Evolutionary conservation across 1,284 basidiomycete genomes (phyloP).

Genomic region (Inonotus hispidus): DNA sequence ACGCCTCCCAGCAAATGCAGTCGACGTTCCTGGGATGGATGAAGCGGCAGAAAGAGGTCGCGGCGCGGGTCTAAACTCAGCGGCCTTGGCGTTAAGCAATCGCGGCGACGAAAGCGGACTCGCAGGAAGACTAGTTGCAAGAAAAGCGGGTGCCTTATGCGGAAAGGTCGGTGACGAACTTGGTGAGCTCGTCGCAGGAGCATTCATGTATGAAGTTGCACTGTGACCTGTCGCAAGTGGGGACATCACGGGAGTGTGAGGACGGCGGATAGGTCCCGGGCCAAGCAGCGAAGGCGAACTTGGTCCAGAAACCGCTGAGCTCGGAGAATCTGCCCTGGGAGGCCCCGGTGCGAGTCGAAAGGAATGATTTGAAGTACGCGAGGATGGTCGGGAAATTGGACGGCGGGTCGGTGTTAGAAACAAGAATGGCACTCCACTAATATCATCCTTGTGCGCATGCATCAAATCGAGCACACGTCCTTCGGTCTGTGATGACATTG

Average conservation of each 20-base stretch:
- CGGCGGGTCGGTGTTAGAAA: conserved; percentile 74
- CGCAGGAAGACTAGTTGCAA: conserved; percentile 62
- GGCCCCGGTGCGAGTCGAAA: conserved; percentile 46
- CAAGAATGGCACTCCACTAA: conserved; percentile 75
- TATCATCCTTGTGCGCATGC: conserved; percentile 81
- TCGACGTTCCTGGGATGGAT: conserved; percentile 49
- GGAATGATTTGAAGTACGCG: conserved; percentile 69
- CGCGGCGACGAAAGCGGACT: conserved; percentile 49
- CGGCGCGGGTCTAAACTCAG: conserved; percentile 63
- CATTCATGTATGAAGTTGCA: conserved; percentile 54
- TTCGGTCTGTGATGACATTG: conserved; percentile 46
- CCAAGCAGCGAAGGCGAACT: conserved; percentile 56
- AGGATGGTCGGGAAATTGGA: conserved; percentile 76
- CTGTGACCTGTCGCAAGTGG: conserved; percentile 52
- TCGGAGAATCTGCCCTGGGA: conserved; percentile 63
- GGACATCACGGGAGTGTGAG: conserved; percentile 70
- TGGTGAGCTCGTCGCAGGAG: conserved; percentile 36
- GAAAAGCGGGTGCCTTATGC: conserved; percentile 51
- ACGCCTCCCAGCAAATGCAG: conserved; percentile 39
- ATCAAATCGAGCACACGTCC: conserved; percentile 78
- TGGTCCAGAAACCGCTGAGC: conserved; percentile 45
- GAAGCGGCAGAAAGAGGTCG: conserved; percentile 70
- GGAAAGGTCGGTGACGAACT: conserved; percentile 64
- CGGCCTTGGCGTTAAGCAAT: conserved; percentile 60
- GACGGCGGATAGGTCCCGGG: conserved; percentile 59